These are phyloP conservation scores for Withania somnifera DNA, from an alignment of 305 asterid species.

Conservation along the genomic window DNA sequence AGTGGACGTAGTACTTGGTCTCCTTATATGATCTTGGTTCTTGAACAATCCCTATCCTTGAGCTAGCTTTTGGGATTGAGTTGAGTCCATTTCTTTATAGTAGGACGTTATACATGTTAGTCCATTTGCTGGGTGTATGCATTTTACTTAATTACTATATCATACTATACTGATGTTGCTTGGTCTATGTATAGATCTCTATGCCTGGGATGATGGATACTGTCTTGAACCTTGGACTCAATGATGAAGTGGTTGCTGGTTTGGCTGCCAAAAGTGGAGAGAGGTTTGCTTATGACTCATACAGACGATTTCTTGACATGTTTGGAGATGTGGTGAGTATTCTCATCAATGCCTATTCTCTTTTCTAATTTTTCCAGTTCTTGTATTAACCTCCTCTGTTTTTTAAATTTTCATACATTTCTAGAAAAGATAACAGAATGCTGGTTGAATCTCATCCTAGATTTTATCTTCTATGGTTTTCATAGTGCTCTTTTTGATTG, in stretches of 20 bases:
- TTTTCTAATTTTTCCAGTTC: not conserved
- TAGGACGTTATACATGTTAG: not conserved
- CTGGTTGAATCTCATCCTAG: not conserved
- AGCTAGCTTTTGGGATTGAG: not conserved
- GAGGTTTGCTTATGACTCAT: slow-evolving; percentile 86
- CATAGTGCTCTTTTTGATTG: not conserved
- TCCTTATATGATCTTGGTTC: not conserved
- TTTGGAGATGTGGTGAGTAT: slow-evolving; percentile 81
- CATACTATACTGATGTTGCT: not conserved
- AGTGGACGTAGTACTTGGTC: not conserved
- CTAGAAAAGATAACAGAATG: not conserved
- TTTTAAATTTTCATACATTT: not conserved
- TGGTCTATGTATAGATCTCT: slow-evolving; percentile 40
- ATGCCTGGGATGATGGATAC: slow-evolving; percentile 99
- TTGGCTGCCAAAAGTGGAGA: slow-evolving; percentile 91
- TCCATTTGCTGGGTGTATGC: not conserved
- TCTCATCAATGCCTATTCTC: not conserved
- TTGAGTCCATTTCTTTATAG: not conserved
- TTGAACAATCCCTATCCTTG: not conserved
- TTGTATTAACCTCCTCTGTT: not conserved
- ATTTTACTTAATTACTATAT: not conserved
- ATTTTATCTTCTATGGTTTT: not conserved
- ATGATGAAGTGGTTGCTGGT: slow-evolving; percentile 78
- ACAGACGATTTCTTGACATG: slow-evolving; percentile 89
- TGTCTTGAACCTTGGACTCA: slow-evolving; percentile 86